These are phyloP conservation scores for Salix suchowensis DNA, from an alignment of 345 rosid species.

Conservation along the genomic window DNA sequence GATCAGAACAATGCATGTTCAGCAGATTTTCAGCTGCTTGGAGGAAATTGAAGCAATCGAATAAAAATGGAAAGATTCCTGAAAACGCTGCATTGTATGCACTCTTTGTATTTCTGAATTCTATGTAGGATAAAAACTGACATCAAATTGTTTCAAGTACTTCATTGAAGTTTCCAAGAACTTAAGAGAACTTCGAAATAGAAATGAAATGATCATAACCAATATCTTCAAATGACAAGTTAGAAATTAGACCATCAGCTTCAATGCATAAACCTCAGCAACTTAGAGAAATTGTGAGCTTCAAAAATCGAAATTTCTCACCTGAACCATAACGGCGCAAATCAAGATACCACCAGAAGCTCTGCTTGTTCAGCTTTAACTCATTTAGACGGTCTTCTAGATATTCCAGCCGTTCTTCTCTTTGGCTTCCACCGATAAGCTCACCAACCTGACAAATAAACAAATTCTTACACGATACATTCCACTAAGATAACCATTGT, in stretches of 20 bases:
- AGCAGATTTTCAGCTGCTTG: too few species aligned
- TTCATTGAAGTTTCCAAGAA: too few species aligned
- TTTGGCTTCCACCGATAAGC: constrained; percentile 98
- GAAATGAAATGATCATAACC: too few species aligned
- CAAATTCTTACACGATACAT: background rate
- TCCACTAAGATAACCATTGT: background rate
- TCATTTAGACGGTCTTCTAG: constrained; percentile 79
- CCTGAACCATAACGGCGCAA: constrained; percentile 96
- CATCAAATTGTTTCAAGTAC: background rate
- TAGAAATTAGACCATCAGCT: too few species aligned
- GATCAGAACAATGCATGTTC: background rate
- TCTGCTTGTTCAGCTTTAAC: constrained; percentile 68
- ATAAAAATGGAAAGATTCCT: background rate
- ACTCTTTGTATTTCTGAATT: background rate
- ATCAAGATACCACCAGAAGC: constrained; percentile 99
- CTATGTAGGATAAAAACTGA: background rate
- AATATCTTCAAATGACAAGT: too few species aligned
- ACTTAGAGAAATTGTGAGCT: background rate
- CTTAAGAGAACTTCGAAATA: too few species aligned
- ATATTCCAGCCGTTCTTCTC: constrained; percentile 87
- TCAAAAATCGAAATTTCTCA: constrained; percentile 21
- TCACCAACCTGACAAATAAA: constrained; percentile 64
- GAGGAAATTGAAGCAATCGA: too few species aligned
- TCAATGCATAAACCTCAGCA: background rate
- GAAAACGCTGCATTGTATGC: background rate